Base-by-base conservation (phyloP, 306 rosid genomes). In the Cyclanthera cordifolia region DNA sequence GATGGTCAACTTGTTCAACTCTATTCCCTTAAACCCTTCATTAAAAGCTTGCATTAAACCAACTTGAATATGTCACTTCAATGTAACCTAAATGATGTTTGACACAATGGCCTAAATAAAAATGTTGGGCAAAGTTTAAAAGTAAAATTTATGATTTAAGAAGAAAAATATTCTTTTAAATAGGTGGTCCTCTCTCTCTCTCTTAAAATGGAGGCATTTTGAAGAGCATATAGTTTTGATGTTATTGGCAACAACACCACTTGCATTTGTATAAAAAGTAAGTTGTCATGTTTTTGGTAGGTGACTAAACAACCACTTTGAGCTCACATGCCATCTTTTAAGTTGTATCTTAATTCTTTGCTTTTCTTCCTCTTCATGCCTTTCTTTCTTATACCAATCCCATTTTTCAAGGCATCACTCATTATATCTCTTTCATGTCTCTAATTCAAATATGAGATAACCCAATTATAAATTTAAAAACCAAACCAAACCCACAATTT, bases 271-370 rank as follows among this genome's bases (percentile, higher is more conserved):
- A 37, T 15, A 70, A 52, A 34, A 70, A 70, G 59, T 53, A 86
- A 83, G 84, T 73, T 32, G 83, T 86, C 88, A 81, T 83, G 97
- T 84, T 84, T 83, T 80, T 86, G 90, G 93, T 88, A 80, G 93
- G 89, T 88, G 97, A 90, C 97, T 88, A 84, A 88, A 90, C 95
- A 88, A 88, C 93, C 90, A 84, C 93, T 92, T 88, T 79, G 52
- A 60, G 46, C 78, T 70, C 85, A 79, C 88, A 85, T 86, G 87
- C 83, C 78, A 63, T 83, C 80, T 79, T 79, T 84, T 82, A 65
- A 77, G 77, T 46, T 78, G 71, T 79, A 69, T 78, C 76, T 76
- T 72, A 78, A 77, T 80, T 79, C 69, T 74, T 74, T 75, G 67
- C 83, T 61, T 77, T 76, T 67, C 53, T 24, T 66, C 43, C 69